Evolutionary conservation across 2,329 filamentous ascomycete species (phyloP), one percentile per base, ranked within the genome.

Genomic region (Cadophora sp.): DNA sequence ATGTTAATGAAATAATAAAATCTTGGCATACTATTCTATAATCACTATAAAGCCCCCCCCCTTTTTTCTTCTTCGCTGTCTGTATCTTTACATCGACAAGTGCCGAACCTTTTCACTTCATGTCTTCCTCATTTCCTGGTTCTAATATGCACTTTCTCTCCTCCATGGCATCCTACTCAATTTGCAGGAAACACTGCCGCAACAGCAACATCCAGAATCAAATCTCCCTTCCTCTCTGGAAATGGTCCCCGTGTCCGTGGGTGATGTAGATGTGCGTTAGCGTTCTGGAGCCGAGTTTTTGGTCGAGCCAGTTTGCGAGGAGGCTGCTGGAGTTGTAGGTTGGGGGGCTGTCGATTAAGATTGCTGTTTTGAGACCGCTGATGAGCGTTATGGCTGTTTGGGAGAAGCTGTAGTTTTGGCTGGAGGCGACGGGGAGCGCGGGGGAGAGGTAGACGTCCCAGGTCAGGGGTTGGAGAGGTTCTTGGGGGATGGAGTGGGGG

Each of bases 191-290:
- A 33, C 39, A 20, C 64, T 16, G 27, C 58, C 16, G 24, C 50
- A 24, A 33, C 59, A 55, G 53, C 58, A 39, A 64, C 16, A 27
- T 64, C 62, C 18, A 64, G 27, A 18, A 64, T 64, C 24, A 50
- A 64, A 50, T 59, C 62, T 1, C 62, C 62, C n/a, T 59, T 55
- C n/a, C 62, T 50, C 43, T 58, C 62, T 8, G 62, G 62, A 43
- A 59, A n/a, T 82, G 80, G 68, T 81, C 80, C 16, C 75, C 79
- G 59, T 82, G 80, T 16, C 78, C 78, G 59, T 81, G 80, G 0
- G 80, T 82, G 60, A 80, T 78, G 71, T 80, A 81, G 41, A 81
- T 78, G 41, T 77, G 76, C 1, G 67, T 69, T 0, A 82, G 71
- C 4, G 71, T 72, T 20, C 74, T 75, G 22, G n/a, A 13, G 0